Conservation (phyloP, 1,139 yeast genomes). For the Kodamaea sp. region DNA sequence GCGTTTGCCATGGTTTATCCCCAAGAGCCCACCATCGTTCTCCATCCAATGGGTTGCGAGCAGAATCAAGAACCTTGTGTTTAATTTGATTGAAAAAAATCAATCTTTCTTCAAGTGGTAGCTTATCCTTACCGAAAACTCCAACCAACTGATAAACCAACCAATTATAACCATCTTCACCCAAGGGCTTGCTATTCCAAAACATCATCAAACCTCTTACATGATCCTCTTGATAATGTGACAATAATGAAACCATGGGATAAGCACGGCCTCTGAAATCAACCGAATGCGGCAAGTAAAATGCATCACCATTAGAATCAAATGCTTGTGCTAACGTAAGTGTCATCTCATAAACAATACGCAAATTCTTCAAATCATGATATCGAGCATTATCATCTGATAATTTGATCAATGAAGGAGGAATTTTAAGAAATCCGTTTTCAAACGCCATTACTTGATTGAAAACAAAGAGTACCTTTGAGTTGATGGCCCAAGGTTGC, state of each 20-base stretch:
- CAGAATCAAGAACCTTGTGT: slow-evolving; percentile 25
- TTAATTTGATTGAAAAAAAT: slow-evolving; percentile 26
- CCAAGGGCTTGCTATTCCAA: slow-evolving; percentile 38
- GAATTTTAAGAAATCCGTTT: slow-evolving; percentile 30
- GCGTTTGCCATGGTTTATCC: slow-evolving; percentile 42
- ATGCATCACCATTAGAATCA: slow-evolving; percentile 31
- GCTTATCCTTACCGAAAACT: slow-evolving; percentile 30
- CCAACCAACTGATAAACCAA: slow-evolving; percentile 41
- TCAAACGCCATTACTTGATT: slow-evolving; percentile 19
- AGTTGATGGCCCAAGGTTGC: slow-evolving; percentile 38
- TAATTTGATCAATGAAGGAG: slow-evolving; percentile 16
- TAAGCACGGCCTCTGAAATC: slow-evolving; percentile 46
- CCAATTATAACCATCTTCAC: slow-evolving; percentile 36
- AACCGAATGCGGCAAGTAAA: slow-evolving; percentile 39
- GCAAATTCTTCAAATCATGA: slow-evolving; percentile 17
- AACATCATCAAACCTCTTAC: slow-evolving; percentile 35
- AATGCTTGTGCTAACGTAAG: slow-evolving; percentile 26
- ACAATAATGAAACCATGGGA: slow-evolving; percentile 34
- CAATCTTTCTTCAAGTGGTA: slow-evolving; percentile 22
- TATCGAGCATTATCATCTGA: slow-evolving; percentile 8
- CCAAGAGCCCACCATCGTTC: slow-evolving; percentile 19
- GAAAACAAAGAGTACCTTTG: slow-evolving; percentile 22
- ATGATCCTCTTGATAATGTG: slow-evolving; percentile 38
- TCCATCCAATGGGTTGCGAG: slow-evolving; percentile 24
- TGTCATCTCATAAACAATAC: slow-evolving; percentile 23